phyloP scores from a whole-genome alignment of 306 rosid genomes.

The Herpetospermum pedunculosum region DNA sequence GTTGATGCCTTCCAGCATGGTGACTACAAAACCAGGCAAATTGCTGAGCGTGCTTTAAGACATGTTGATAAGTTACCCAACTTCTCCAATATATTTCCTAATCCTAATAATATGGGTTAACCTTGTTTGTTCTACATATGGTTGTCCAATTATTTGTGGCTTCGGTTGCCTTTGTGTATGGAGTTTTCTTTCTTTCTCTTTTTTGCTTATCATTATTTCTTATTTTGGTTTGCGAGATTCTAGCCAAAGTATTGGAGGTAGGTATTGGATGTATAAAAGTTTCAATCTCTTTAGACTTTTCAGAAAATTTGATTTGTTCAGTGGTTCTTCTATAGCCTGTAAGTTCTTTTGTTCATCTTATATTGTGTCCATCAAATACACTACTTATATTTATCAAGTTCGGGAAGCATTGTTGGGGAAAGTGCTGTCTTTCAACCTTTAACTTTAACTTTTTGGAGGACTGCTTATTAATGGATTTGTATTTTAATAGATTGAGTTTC shows the following conservation, averaged over 20 bases:
- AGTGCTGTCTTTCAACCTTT: neutral
- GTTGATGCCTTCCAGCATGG: conserved; percentile 98
- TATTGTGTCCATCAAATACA: neutral
- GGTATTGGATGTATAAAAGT: conserved; percentile 32
- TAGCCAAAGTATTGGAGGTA: conserved; percentile 16
- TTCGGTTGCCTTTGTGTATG: neutral
- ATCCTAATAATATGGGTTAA: conserved; percentile 1
- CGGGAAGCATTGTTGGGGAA: neutral
- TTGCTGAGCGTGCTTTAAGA: conserved; percentile 87
- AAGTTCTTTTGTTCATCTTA: neutral
- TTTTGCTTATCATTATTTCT: conserved; percentile 13
- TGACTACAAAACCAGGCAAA: conserved; percentile 83
- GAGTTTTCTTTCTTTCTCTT: neutral
- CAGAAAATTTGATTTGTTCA: neutral
- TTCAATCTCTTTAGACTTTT: conserved; percentile 17
- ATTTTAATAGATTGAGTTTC: neutral
- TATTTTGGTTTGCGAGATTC: conserved; percentile 32
- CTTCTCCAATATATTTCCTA: conserved; percentile 92
- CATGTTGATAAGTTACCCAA: conserved; percentile 94
- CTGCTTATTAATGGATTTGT: neutral
- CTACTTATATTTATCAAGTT: neutral
- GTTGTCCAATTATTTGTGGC: neutral
- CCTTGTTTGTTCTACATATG: conserved; percentile 7
- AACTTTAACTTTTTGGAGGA: neutral
- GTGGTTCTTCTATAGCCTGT: neutral